phyloP scores from a whole-genome alignment of 116 monocot genomes.

The Phalaenopsis hybrid region DNA sequence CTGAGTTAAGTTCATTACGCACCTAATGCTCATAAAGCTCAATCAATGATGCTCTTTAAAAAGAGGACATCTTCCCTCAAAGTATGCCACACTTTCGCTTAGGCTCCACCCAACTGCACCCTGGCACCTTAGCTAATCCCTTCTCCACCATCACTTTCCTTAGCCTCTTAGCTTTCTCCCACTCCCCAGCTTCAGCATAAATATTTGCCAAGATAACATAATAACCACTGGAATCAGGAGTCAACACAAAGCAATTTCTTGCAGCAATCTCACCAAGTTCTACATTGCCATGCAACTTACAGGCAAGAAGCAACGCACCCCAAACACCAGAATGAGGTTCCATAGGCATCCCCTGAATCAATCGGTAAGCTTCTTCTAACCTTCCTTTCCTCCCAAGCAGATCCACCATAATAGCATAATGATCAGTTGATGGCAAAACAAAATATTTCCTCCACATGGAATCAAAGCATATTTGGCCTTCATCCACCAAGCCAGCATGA shows the following conservation, averaged over 20 bases:
- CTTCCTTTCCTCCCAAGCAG: slow-evolving; percentile 54
- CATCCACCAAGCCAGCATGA: slow-evolving; percentile 63
- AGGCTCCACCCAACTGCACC: slow-evolving; percentile 37
- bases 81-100: not conserved
- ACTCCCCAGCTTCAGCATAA: slow-evolving; percentile 54
- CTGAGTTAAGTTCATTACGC: not conserved
- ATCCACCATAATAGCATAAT: slow-evolving; percentile 71
- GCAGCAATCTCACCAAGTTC: slow-evolving; percentile 60
- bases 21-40: not conserved
- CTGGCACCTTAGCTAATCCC: slow-evolving; percentile 26
- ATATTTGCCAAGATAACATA: slow-evolving; percentile 47
- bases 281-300: slow-evolving; percentile 52
- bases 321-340: slow-evolving; percentile 57
- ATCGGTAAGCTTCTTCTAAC: slow-evolving; percentile 46
- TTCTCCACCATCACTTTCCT: slow-evolving; percentile 36
- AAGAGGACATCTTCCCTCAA: not conserved
- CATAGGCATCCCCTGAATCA: slow-evolving; percentile 56
- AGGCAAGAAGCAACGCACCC: slow-evolving; percentile 70
- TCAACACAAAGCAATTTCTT: slow-evolving; percentile 39
- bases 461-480: slow-evolving; percentile 42
- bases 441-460: slow-evolving; percentile 38
- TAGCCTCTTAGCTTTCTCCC: slow-evolving; percentile 49
- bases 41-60: not conserved
- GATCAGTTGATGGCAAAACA: slow-evolving; percentile 35
- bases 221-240: slow-evolving; percentile 43